Percentiles rank a stretch among this genome's conserved stretches.
Conservation (phyloP, 192 early-diverging fungal species). For the Endogone sp. region DNA sequence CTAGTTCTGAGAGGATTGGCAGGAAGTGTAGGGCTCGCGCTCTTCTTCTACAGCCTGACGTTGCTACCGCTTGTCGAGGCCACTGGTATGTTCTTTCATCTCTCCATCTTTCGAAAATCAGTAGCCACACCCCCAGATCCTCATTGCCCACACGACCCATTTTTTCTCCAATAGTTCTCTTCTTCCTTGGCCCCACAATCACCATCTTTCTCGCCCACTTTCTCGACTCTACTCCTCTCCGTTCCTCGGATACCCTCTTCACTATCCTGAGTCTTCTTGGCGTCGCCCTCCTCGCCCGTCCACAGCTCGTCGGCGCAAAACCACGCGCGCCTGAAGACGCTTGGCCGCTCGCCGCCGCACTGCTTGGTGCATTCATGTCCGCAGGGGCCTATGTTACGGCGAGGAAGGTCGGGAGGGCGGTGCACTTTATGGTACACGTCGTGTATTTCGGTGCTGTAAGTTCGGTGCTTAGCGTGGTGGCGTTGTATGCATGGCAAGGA, state of each 20-base stretch:
- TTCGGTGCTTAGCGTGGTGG: constrained; percentile 42
- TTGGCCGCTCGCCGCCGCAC: constrained; percentile 42
- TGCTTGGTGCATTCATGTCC: constrained; percentile 56
- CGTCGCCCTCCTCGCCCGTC: neutral
- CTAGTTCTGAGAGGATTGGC: constrained; percentile 60
- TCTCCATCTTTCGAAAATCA: constrained; percentile 75
- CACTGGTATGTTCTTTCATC: constrained; percentile 71
- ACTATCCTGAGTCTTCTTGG: neutral
- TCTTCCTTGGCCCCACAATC: neutral
- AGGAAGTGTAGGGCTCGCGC: constrained; percentile 61
- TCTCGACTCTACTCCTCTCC: neutral
- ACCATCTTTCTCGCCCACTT: neutral
- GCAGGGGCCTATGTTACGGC: constrained; percentile 68
- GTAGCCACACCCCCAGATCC: neutral
- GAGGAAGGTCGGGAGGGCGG: constrained; percentile 64
- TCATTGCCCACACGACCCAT: too few relatives aligned
- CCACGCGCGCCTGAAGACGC: neutral
- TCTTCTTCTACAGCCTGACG: constrained; percentile 69
- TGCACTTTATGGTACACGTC: constrained; percentile 76
- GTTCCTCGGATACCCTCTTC: neutral
- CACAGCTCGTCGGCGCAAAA: neutral
- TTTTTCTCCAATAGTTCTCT: neutral
- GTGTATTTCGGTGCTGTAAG: constrained; percentile 71
- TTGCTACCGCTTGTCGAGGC: constrained; percentile 69
- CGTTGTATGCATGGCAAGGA: constrained; percentile 28